Evolutionary conservation across 192 early-diverging fungal species (phyloP).

Genomic region (Diversispora epigaea): DNA sequence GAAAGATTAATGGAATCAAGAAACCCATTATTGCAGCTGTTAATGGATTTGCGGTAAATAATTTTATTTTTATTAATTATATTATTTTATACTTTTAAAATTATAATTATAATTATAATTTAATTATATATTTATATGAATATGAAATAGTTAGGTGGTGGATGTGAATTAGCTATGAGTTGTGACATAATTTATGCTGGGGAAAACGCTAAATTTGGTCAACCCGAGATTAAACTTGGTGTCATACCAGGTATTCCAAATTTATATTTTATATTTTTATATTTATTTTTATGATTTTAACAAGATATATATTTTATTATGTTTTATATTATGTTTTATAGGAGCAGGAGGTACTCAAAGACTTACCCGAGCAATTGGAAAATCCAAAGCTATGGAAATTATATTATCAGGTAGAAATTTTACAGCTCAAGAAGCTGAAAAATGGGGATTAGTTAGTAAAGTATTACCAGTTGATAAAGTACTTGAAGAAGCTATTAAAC

Average conservation of each 20-base stretch:
- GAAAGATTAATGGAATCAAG: conserved; percentile 81
- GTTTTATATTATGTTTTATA: neutral
- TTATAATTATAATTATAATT: neutral
- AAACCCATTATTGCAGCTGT: conserved; percentile 98
- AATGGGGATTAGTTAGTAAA: conserved; percentile 83
- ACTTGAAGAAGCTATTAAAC: conserved; percentile 87
- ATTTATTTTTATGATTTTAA: too few species aligned
- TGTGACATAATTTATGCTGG: conserved; percentile 99
- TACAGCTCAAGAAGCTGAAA: conserved; percentile 83
- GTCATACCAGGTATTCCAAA: conserved; percentile 78
- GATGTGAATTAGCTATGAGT: conserved; percentile 99
- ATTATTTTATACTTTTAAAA: neutral
- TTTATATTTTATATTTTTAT: neutral
- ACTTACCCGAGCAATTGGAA: conserved; percentile 90
- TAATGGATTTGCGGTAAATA: conserved; percentile 88
- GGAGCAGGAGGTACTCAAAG: conserved; percentile 80
- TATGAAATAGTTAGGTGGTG: conserved; percentile 79
- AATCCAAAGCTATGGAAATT: conserved; percentile 98
- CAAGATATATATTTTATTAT: neutral
- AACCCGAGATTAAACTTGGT: conserved; percentile 98
- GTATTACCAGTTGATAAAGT: conserved; percentile 85
- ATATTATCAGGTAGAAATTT: conserved; percentile 86
- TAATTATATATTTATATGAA: neutral
- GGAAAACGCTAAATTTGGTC: conserved; percentile 93
- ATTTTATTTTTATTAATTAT: neutral